Conservation (phyloP, 345 rosid genomes). For the Brassica incana region DNA sequence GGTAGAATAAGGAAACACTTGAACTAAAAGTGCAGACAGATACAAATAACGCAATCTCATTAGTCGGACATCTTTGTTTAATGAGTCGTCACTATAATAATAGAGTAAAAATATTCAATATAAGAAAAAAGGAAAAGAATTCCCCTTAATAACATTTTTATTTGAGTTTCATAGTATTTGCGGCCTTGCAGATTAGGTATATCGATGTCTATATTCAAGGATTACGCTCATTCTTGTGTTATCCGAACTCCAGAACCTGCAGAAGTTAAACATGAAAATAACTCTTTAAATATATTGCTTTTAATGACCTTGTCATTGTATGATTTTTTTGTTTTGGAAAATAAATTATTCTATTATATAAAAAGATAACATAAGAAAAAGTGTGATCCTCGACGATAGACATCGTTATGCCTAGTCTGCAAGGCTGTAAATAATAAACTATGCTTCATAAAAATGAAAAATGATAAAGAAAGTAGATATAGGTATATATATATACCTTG, state of each 20-base stretch:
- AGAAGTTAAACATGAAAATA: constrained; percentile 13
- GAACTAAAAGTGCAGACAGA: not conserved
- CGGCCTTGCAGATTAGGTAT: constrained; percentile 7
- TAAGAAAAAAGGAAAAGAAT: too few relatives aligned
- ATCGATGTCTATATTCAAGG: not conserved
- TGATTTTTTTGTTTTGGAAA: not conserved
- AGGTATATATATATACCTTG: not conserved
- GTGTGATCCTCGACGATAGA: constrained; percentile 2
- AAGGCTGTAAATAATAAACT: not conserved
- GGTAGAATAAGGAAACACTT: not conserved
- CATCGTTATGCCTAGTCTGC: constrained; percentile 1
- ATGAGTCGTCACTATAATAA: not conserved
- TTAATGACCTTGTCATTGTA: not conserved
- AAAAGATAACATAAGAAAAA: not conserved
- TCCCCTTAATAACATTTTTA: not conserved
- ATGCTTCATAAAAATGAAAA: too few relatives aligned
- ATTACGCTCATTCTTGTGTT: not conserved
- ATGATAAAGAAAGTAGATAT: too few relatives aligned
- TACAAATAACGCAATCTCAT: not conserved
- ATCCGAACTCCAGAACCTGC: not conserved
- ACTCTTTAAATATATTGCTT: not conserved
- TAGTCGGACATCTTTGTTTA: not conserved
- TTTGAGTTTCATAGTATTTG: not conserved
- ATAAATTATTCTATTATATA: not conserved
- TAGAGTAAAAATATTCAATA: not conserved